Conservation (phyloP, 371 early-diverging fungal genomes). For the Syncephalis fuscata region DNA sequence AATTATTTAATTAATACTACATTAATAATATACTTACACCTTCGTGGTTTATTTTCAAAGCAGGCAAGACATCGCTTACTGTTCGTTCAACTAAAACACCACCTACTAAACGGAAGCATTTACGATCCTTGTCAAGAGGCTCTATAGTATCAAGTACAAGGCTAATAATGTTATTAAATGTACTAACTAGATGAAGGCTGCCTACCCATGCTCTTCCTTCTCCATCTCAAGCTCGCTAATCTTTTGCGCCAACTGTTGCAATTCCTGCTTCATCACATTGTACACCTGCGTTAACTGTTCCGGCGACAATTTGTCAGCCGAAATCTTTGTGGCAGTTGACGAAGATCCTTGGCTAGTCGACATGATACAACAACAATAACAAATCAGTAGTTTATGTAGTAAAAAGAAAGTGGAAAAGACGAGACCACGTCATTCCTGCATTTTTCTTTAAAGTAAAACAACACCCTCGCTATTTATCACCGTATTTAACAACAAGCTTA, state of each 20-base stretch:
- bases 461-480: no score
- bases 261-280: conserved; percentile 71
- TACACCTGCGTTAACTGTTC: no score
- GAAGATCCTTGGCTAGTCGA: no score
- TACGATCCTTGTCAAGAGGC: conserved; percentile 64
- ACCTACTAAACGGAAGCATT: conserved; percentile 84
- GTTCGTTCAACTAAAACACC: conserved; percentile 90
- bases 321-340: no score
- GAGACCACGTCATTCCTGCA: no score
- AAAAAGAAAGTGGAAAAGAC: no score
- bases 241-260: conserved; percentile 71
- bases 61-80: conserved; percentile 80
- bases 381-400: no score
- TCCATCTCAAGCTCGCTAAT: conserved; percentile 89
- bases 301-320: no score
- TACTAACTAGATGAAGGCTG: neutral
- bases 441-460: no score
- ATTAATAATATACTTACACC: conserved; percentile 33
- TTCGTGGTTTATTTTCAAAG: conserved; percentile 67
- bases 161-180: conserved; percentile 16
- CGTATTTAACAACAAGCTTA: no score
- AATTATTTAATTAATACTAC: neutral
- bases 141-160: conserved; percentile 85
- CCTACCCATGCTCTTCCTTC: conserved; percentile 84
- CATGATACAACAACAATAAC: no score